A percentile compares a stretch with the other conserved stretches of the same genome.
These are phyloP conservation scores for Malus asiatica DNA, from an alignment of 306 rosid species.

Conservation along the genomic window DNA sequence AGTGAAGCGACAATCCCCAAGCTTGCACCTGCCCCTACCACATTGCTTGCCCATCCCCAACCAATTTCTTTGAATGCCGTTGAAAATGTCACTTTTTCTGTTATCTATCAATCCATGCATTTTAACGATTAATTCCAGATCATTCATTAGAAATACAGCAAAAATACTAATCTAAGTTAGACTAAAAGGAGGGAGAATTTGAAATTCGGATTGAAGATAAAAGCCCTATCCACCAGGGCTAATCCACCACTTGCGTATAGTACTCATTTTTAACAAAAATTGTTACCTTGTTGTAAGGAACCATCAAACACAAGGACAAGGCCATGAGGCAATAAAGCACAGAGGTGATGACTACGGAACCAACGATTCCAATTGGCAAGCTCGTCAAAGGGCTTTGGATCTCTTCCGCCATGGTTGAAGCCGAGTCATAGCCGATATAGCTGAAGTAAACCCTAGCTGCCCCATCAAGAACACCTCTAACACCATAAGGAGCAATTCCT, in stretches of 20 bases:
- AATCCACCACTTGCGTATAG: not conserved
- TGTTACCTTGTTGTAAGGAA: conserved; percentile 67
- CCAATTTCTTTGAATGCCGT: conserved; percentile 54
- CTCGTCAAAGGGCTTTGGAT: conserved; percentile 60
- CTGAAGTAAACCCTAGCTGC: conserved; percentile 88
- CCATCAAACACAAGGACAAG: conserved; percentile 65
- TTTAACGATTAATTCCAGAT: not conserved
- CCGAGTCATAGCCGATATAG: conserved; percentile 92
- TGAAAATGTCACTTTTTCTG: conserved; percentile 60
- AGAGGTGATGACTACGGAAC: conserved; percentile 82
- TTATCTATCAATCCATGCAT: conserved; percentile 34
- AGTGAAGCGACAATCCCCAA: conserved; percentile 76
- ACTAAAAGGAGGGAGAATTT: not conserved
- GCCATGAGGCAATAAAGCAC: conserved; percentile 84
- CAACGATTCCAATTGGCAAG: conserved; percentile 81
- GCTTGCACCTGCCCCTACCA: conserved; percentile 85
- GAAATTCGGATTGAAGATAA: too few species aligned
- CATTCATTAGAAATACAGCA: not conserved
- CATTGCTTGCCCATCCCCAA: conserved; percentile 84
- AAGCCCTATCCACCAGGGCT: not conserved
- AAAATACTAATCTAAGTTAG: not conserved
- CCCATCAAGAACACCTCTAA: conserved; percentile 71
- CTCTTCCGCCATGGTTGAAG: conserved; percentile 95
- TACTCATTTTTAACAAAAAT: not conserved
- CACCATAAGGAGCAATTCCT: conserved; percentile 73